Conservation (phyloP, 306 rosid genomes). For the Geum urbanum region DNA sequence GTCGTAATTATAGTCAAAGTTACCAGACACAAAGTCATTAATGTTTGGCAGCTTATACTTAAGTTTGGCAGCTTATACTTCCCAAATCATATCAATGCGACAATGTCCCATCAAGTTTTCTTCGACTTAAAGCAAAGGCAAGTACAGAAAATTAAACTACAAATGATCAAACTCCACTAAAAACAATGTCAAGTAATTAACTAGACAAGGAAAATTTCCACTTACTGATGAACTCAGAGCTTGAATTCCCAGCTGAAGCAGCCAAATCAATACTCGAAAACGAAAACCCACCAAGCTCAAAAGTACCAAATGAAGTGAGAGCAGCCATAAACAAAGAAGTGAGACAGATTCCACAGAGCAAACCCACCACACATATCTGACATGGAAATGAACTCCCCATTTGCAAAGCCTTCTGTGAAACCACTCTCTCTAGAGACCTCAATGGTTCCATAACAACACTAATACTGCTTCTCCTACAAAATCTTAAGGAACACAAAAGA, state of each 20-base stretch:
- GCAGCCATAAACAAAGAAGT: conserved; percentile 69
- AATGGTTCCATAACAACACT: conserved; percentile 39
- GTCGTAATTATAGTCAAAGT: no score
- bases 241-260: conserved; percentile 40
- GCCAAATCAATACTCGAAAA: conserved; percentile 43
- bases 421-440: conserved; percentile 65
- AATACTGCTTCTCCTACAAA: neutral
- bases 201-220: conserved; percentile 6
- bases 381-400: conserved; percentile 79
- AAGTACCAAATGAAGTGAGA: conserved; percentile 63
- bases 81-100: neutral
- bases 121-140: conserved; percentile 14
- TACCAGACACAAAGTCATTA: no score
- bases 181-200: neutral
- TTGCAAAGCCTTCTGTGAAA: conserved; percentile 80
- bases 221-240: conserved; percentile 53
- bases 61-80: conserved; percentile 10
- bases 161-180: neutral
- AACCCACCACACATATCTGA: conserved; percentile 85
- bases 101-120: conserved; percentile 9
- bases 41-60: conserved; percentile 13
- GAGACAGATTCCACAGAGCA: conserved; percentile 79
- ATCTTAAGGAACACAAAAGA: neutral
- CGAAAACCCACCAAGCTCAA: conserved; percentile 50
- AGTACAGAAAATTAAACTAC: neutral